Base-by-base conservation (phyloP, 768 basidiomycete species). In the Auricularia sp. region DNA sequence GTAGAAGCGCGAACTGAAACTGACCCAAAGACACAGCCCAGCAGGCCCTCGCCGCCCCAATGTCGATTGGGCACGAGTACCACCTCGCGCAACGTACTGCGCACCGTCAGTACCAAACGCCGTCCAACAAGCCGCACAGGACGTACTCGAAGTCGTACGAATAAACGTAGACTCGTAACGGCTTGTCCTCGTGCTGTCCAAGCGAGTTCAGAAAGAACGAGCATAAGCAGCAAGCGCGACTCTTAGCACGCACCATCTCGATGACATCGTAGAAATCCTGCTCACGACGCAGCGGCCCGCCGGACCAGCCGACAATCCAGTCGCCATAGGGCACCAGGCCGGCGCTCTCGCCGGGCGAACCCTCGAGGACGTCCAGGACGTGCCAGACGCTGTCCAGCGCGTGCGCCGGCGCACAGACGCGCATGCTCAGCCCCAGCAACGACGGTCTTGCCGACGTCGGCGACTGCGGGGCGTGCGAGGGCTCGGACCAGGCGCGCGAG, bases 311-410 rank as follows among this genome's bases (percentile, higher is more conserved):
- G 70, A 87, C 78, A 68, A 86, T 84, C 78, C 84, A 87, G 73
- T 86, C 84, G 36, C 83, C 81, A 78, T 91, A 96, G 0, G 96
- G 96, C 21, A 99, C 97, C 10, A 98, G 84, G 3, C 95, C 96
- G 3, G 94, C 93, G 70, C 89, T 91, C 78, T 98, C 95, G 8
- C 96, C 97, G 4, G 97, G 97, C 67, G 89, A 91, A n/a, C 93
- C 96, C 74, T 99, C 96, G 47, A 96, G 77, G 12, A 99, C 93
- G 72, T 99, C 97, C 59, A 99, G 80, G 47, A 99, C 93, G 75
- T 98, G 97, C 95, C 97, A 99, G 4, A 99, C 94, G 67, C 90
- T 92, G 71, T 98, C 93, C 21, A 91, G 78, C 16, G 96, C 90
- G 61, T 83, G 80, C 69, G 91, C 88, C 3, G 96, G 94, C 72